Evolutionary conservation across 2,329 filamentous ascomycete species (phyloP).

Genomic region (Chaetomium olivaceum): DNA sequence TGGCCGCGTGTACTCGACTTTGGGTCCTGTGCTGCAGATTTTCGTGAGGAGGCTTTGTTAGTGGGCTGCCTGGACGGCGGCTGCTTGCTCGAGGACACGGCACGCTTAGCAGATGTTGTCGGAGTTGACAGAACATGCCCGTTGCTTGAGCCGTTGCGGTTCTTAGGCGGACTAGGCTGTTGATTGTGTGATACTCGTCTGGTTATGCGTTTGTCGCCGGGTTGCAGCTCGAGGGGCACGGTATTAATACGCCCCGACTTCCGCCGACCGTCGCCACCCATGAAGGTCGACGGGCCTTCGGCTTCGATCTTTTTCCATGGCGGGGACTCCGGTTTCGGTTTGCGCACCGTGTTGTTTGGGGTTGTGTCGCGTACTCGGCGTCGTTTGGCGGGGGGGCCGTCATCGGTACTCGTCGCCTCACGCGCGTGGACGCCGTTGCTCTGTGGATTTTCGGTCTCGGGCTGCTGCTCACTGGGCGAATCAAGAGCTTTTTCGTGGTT

Average conservation of each 20-base stretch:
- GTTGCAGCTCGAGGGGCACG: conserved; percentile 55
- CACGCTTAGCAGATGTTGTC: conserved; percentile 35
- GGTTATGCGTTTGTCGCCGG: conserved; percentile 54
- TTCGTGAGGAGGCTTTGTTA: conserved; percentile 24
- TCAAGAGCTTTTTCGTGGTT: not conserved
- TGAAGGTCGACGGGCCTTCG: conserved; percentile 84
- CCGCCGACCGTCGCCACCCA: conserved; percentile 70
- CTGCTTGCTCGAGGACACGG: conserved; percentile 37
- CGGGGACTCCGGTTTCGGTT: conserved; percentile 66
- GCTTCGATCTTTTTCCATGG: conserved; percentile 88
- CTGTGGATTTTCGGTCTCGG: conserved; percentile 8
- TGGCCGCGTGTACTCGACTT: conserved; percentile 40
- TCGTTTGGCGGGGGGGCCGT: conserved; percentile 63
- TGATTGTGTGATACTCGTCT: conserved; percentile 46
- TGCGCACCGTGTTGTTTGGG: conserved; percentile 40
- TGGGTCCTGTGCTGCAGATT: conserved; percentile 29
- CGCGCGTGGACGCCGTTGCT: conserved; percentile 21
- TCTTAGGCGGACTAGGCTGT: conserved; percentile 41
- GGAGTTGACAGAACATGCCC: conserved; percentile 31
- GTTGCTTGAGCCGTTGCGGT: conserved; percentile 34
- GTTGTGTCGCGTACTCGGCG: conserved; percentile 57
- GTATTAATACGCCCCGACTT: conserved; percentile 66
- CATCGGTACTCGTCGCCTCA: conserved; percentile 35
- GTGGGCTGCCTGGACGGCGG: conserved; percentile 33
- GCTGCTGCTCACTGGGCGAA: conserved; percentile 4